Conservation (phyloP, 164 flowering plant species). For the Kingdonia uniflora region DNA sequence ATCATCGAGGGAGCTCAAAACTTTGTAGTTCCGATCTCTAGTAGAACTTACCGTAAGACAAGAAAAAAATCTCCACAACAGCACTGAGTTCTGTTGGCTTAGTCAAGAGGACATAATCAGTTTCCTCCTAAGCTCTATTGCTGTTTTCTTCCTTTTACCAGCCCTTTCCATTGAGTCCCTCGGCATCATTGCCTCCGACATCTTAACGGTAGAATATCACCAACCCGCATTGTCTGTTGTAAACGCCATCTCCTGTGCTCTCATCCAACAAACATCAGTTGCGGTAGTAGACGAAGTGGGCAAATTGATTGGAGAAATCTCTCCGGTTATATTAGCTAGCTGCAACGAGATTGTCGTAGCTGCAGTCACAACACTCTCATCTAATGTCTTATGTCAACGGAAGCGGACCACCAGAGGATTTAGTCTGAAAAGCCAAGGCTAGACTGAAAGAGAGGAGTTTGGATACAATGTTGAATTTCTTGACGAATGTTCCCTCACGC, state of each 20-base stretch:
- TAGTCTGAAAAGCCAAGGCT: constrained; percentile 38
- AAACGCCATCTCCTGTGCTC: constrained; percentile 35
- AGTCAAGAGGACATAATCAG: constrained; percentile 73
- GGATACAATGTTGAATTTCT: constrained; percentile 39
- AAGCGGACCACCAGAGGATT: constrained; percentile 66
- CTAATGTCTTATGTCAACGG: constrained; percentile 84
- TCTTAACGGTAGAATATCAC: constrained; percentile 39
- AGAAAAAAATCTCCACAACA: constrained; percentile 24
- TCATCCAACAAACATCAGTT: constrained; percentile 50
- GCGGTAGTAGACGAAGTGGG: constrained; percentile 61
- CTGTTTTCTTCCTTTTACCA: constrained; percentile 59
- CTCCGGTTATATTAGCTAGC: constrained; percentile 57
- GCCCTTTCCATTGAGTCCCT: constrained; percentile 48
- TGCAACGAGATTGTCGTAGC: constrained; percentile 67
- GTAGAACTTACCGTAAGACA: no score
- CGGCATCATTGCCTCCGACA: constrained; percentile 36
- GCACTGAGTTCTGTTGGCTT: constrained; percentile 75
- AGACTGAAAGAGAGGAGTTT: constrained; percentile 40
- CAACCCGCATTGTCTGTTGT: constrained; percentile 51
- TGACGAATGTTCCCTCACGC: constrained; percentile 12
- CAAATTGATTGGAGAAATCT: constrained; percentile 65
- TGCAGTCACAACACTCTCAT: constrained; percentile 61
- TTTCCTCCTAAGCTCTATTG: constrained; percentile 68
- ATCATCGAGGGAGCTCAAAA: constrained; percentile 70
- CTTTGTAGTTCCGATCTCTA: constrained; percentile 50